Base-by-base conservation (phyloP, 106 monocot genomes). In the Acorus calamus region DNA sequence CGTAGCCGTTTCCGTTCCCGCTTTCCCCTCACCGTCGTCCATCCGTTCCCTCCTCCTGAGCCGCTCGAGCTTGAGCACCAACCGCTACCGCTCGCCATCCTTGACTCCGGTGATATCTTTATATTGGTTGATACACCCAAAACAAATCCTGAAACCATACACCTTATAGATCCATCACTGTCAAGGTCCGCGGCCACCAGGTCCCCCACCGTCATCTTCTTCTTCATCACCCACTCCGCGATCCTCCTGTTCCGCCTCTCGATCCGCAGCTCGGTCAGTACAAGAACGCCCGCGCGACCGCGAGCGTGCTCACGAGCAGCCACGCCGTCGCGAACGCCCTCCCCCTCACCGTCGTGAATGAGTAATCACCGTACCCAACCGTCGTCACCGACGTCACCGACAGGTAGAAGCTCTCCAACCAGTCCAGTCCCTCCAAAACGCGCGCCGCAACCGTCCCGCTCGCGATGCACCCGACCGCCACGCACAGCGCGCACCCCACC, bases 361-460 rank as follows among this genome's bases (percentile, higher is more conserved):
- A 8, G 13, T 71, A 65, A 14, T 77, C 71, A 4, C 71, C 71
- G 14, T 71, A 71, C 43, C 76, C 76, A 8, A 71, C 71, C 13
- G 76, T 65, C 44, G 76, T 77, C 9, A 77, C 71, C 2, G 76
- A 77, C 7, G 62, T 71, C 53, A 77, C 76, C 8, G 76, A 59
- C 8, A 71, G 59, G 41, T 71, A 71, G 48, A 77, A 59, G 50
- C 71, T 65, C 11, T 77, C 71, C 14, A 49, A 7, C 76, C 76
- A 77, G n/a, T 28, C 42, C 8, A 70, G n/a, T 8, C 65, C 60
- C 54, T 77, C 76, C 58, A 77, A 44, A 2, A 48, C 51, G 10
- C 65, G 70, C 58, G 48, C 65, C 64, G 60, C 56, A 6, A 71
- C 13, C 44, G 71, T 59, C 47, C 70, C 70, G 42, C 52, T 8